phyloP scores from a whole-genome alignment of 2,329 filamentous ascomycete species.

The Dothistroma pini region DNA sequence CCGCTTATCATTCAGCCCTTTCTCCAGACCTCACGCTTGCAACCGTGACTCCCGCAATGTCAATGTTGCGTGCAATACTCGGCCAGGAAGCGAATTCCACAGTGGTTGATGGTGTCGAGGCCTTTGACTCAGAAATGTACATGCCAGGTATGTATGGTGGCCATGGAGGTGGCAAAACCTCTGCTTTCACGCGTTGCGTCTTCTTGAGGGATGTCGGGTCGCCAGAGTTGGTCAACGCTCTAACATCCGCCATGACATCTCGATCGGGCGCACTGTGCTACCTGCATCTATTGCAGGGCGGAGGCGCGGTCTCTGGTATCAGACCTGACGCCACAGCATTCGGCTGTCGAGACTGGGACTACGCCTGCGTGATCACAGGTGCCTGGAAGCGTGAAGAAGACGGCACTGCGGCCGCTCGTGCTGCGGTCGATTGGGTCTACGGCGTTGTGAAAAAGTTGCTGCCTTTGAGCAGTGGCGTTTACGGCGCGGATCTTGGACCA shows the following conservation, averaged over 20 bases:
- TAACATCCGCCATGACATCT: conserved; percentile 47
- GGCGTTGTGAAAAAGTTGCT: conserved; percentile 46
- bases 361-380: conserved; percentile 61
- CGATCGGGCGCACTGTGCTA: conserved; percentile 57
- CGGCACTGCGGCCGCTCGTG: conserved; percentile 39
- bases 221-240: conserved; percentile 31
- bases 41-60: not conserved
- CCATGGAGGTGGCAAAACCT: conserved; percentile 57
- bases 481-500: conserved; percentile 60
- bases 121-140: conserved; percentile 7
- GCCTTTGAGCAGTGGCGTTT: conserved; percentile 51
- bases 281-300: conserved; percentile 61
- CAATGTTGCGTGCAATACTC: not conserved
- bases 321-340: conserved; percentile 52
- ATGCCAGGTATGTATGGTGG: conserved; percentile 58
- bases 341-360: conserved; percentile 61
- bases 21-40: not conserved
- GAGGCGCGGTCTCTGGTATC: conserved; percentile 49
- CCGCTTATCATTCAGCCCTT: not conserved
- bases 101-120: not conserved
- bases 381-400: conserved; percentile 58
- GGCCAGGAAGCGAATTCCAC: not conserved
- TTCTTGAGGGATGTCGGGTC: conserved; percentile 53
- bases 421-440: conserved; percentile 56
- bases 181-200: conserved; percentile 61